Evolutionary conservation across 495 filamentous ascomycete species (phyloP), one percentile per base, ranked within the genome.

Genomic region (Hypoxylon subgilvum): DNA sequence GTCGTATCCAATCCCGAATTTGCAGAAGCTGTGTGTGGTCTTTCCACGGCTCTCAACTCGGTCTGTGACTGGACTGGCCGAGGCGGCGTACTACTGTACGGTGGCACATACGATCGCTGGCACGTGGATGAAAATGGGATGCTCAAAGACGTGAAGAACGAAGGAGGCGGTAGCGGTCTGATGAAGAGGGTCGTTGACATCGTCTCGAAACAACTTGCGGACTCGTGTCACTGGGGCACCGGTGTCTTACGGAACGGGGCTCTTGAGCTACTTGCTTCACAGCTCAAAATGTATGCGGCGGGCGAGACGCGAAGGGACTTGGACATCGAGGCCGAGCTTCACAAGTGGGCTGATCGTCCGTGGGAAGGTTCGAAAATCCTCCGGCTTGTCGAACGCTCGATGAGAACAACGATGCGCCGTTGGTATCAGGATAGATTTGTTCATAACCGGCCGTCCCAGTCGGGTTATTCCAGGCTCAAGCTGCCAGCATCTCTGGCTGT

Each of bases 151-250:
- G 86, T 86, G 1, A 84, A 76, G 61, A 78, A 72, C 10, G 73
- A 77, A 41, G 82, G 80, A 28, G 77, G 77, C 28, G 75, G 86
- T 40, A 82, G 84, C 53, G 94, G 94, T 2, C 92, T 96, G 85
- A 95, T 97, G 76, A 90, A 92, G 71, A 84, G 90, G 19, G 94
- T 98, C n/a, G 91, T 97, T 22, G 84, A 91, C 40, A 96, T 97
- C 57, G 93, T 98, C 16, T 88, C 88, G 52, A 93, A 89, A 35
- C 94, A 98, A 69, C 86, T 98, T 2, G 80, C 73, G 28, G 92
- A 98, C 61, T 93, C 95, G 5, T 88, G 91, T 61, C 75, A 79
- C 13, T 98, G 95, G 95, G 94, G 95, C 18, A 78, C 81, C 39
- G 90, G 91, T 8, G 72, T 86, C 25, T 75, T 96, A 53, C 85